Percentiles rank a stretch among this genome's conserved stretches.
Conservation (phyloP, 164 flowering plant genomes). For the Berberis thunbergii region DNA sequence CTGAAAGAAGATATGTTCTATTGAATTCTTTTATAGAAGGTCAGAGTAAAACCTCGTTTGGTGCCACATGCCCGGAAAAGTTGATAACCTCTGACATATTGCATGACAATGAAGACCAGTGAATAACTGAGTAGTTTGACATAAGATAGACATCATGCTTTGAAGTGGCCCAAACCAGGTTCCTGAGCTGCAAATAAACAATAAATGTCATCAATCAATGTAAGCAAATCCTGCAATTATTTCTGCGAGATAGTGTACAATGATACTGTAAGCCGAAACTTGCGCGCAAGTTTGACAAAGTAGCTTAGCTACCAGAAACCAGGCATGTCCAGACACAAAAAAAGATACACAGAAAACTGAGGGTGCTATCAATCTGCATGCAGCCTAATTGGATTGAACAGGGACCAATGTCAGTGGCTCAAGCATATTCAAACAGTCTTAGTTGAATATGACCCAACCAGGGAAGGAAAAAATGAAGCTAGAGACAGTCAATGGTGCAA, state of each 20-base stretch:
- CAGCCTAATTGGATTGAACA: too few species aligned
- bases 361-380: too few species aligned
- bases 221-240: neutral
- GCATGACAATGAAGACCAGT: constrained; percentile 39
- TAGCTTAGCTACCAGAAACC: neutral
- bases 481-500: too few species aligned
- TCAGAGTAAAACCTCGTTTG: constrained; percentile 6
- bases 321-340: neutral
- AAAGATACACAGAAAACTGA: too few species aligned
- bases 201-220: neutral
- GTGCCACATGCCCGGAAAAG: constrained; percentile 10
- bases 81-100: constrained; percentile 10
- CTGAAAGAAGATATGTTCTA: neutral
- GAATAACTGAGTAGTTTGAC: constrained; percentile 48
- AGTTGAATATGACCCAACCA: too few species aligned
- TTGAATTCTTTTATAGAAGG: neutral
- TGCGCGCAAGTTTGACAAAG: too few species aligned
- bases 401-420: too few species aligned
- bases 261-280: neutral
- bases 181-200: constrained; percentile 41
- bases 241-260: neutral
- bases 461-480: too few species aligned
- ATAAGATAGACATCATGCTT: constrained; percentile 70
- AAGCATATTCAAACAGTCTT: too few species aligned
- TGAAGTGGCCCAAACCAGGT: constrained; percentile 71